Evolutionary conservation across 331 rosid species (phyloP).

Genomic region (Erythrophleum ivorense): DNA sequence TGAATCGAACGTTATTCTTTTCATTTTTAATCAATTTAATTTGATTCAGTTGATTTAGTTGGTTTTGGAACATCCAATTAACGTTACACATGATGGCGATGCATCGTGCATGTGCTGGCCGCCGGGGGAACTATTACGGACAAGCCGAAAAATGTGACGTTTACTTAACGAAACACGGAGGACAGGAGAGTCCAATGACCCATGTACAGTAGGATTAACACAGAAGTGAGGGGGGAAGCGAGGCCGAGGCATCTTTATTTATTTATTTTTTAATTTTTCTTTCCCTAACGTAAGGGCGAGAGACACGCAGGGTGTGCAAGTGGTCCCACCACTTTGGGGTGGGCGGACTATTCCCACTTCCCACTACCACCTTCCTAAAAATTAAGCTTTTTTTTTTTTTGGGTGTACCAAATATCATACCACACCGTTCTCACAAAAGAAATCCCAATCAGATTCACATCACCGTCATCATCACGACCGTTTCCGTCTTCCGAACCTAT

Average conservation of each 20-base stretch:
- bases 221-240: neutral
- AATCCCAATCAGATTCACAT: conserved; percentile 31
- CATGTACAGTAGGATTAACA: neutral
- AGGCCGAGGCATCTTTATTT: conserved; percentile 36
- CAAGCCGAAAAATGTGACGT: conserved; percentile 30
- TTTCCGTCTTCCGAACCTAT: conserved; percentile 34
- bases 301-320: conserved; percentile 39
- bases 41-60: too few relatives aligned
- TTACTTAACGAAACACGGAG: conserved; percentile 29
- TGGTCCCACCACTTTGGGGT: conserved; percentile 47
- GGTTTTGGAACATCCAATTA: too few relatives aligned
- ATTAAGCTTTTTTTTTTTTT: neutral
- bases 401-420: conserved; percentile 18
- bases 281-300: neutral
- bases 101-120: conserved; percentile 8
- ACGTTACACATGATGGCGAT: neutral
- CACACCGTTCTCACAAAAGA: conserved; percentile 31
- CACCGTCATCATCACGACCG: conserved; percentile 30
- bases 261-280: neutral
- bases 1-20: too few relatives aligned
- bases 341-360: conserved; percentile 46
- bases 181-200: neutral
- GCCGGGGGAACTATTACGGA: neutral
- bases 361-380: conserved; percentile 29
- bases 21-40: too few relatives aligned